Percentiles rank a stretch among this genome's conserved stretches.
Evolutionary conservation across 441 rosid species (phyloP).

Genomic region (Rhodomyrtus psidioides): DNA sequence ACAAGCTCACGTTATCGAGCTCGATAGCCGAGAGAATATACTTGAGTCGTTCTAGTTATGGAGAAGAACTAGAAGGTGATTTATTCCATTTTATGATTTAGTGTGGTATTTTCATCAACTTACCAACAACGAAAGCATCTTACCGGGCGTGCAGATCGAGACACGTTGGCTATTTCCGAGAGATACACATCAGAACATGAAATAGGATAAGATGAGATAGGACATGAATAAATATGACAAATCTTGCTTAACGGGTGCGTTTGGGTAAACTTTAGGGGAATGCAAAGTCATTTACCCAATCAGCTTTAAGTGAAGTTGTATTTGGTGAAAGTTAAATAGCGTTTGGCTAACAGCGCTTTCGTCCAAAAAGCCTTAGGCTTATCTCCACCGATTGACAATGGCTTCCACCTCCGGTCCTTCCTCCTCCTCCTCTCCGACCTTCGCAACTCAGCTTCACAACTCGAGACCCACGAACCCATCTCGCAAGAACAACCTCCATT

Average conservation of each 20-base stretch:
- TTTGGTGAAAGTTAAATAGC: too few species aligned
- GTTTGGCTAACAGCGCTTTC: too few species aligned
- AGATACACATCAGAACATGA: neutral
- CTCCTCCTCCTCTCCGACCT: too few species aligned
- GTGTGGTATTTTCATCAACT: neutral
- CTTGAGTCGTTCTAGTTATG: fast-evolving
- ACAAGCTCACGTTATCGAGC: neutral
- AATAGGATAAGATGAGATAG: fast-evolving
- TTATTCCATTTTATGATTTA: neutral
- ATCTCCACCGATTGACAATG: too few species aligned
- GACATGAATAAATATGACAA: neutral
- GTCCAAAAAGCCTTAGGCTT: too few species aligned
- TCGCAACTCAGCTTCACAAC: too few species aligned
- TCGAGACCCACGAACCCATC: too few species aligned
- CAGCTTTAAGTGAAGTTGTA: too few species aligned
- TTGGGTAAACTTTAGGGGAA: too few species aligned
- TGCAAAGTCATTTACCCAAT: too few species aligned
- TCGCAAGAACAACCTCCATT: too few species aligned
- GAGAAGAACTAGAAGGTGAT: neutral
- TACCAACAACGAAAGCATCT: neutral
- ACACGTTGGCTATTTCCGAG: neutral
- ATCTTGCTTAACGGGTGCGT: neutral
- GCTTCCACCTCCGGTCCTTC: too few species aligned
- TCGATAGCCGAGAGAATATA: neutral
- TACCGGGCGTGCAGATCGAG: neutral